These are phyloP conservation scores for Maudiozyma humilis DNA, from an alignment of 1,139 yeast genomes.

Conservation along the genomic window DNA sequence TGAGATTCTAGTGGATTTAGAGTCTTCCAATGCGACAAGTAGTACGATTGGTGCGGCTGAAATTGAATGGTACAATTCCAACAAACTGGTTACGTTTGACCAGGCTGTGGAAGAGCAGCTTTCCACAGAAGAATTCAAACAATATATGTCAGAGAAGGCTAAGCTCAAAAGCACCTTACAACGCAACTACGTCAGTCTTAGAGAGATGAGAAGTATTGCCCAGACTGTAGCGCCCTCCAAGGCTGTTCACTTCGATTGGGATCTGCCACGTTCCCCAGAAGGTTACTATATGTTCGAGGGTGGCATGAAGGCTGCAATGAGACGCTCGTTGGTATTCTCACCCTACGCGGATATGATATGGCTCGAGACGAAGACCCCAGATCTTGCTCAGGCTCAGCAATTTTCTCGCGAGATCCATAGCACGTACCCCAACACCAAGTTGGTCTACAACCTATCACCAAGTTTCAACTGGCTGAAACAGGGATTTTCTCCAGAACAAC, in stretches of 20 bases:
- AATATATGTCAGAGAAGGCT: constrained; percentile 10
- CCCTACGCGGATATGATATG: constrained; percentile 52
- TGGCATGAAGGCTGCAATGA: constrained; percentile 47
- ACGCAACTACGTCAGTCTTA: constrained; percentile 19
- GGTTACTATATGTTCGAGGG: constrained; percentile 45
- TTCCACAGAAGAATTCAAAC: constrained; percentile 10
- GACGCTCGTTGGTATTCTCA: constrained; percentile 45
- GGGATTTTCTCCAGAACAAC: constrained; percentile 41
- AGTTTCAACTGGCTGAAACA: constrained; percentile 52
- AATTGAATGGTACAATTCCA: constrained; percentile 39
- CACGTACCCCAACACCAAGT: constrained; percentile 44
- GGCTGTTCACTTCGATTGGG: constrained; percentile 45
- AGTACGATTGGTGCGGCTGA: constrained; percentile 35
- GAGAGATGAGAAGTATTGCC: constrained; percentile 29
- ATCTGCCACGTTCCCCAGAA: constrained; percentile 49
- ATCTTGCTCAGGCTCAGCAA: constrained; percentile 41
- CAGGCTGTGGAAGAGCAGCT: constrained; percentile 38
- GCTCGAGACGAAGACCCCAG: constrained; percentile 53
- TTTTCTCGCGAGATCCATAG: constrained; percentile 43
- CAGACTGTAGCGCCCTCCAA: constrained; percentile 28
- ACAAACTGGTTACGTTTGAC: constrained; percentile 40
- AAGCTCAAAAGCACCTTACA: constrained; percentile 5
- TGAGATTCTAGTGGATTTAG: constrained; percentile 40
- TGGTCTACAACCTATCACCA: constrained; percentile 52
- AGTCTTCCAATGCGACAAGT: constrained; percentile 29